Evolutionary conservation across 257 asterid species (phyloP).

Genomic region (Przewalskia tangutica): DNA sequence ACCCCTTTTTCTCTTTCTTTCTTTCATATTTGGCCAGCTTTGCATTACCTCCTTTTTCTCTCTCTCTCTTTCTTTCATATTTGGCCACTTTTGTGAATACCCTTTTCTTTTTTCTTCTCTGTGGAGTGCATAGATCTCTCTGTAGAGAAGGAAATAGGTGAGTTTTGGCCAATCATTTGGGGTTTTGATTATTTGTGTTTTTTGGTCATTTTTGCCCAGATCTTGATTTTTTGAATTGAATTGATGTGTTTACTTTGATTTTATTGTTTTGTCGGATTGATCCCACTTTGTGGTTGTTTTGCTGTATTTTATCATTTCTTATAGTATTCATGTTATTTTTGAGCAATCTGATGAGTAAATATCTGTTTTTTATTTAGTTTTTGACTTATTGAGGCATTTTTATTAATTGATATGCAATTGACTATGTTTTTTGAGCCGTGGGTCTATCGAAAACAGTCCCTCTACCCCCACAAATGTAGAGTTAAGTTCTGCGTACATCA

Average conservation of each 20-base stretch:
- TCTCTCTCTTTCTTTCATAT: not conserved
- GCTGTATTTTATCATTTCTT: not conserved
- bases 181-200: not conserved
- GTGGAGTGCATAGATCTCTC: constrained; percentile 1
- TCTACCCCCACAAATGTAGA: too few relatives aligned
- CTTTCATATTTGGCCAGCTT: not conserved
- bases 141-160: not conserved
- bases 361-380: not conserved
- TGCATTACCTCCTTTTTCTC: not conserved
- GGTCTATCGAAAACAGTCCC: too few relatives aligned
- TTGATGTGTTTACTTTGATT: not conserved
- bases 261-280: not conserved
- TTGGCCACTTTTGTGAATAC: not conserved
- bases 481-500: too few relatives aligned
- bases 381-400: not conserved
- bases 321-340: not conserved
- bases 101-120: constrained; percentile 3
- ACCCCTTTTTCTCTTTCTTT: not conserved
- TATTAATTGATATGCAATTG: not conserved
- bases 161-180: not conserved
- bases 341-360: not conserved
- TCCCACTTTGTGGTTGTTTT: not conserved
- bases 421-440: too few relatives aligned
- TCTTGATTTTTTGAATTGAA: not conserved
- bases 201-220: not conserved